Percentiles rank a stretch among this genome's conserved stretches.
Evolutionary conservation across 805 yeast species (phyloP).

Genomic region (Zygoascus flipseniorum): DNA sequence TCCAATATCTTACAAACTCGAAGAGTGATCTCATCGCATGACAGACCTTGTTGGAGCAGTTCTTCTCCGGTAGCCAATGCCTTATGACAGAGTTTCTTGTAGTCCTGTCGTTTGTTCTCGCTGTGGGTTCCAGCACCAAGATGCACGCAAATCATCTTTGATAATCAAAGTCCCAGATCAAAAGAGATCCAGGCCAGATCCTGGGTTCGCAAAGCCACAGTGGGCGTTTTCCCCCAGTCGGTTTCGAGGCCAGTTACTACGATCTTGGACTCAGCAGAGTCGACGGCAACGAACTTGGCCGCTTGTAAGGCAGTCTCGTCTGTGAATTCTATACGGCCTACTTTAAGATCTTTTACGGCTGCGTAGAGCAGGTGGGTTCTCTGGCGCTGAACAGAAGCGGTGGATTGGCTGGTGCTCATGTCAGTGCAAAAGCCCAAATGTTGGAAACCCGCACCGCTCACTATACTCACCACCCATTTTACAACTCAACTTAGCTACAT

Average conservation of each 20-base stretch:
- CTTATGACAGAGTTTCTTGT: conserved; percentile 11
- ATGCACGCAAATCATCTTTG: conserved; percentile 20
- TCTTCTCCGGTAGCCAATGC: conserved; percentile 18
- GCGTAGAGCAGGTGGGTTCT: conserved; percentile 11
- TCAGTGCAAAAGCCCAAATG: not conserved
- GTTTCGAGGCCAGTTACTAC: conserved; percentile 13
- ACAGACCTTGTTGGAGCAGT: conserved; percentile 12
- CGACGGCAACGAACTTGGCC: conserved; percentile 13
- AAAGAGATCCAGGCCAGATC: conserved; percentile 14
- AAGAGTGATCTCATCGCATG: conserved; percentile 18
- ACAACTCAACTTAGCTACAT: not conserved
- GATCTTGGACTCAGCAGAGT: conserved; percentile 16
- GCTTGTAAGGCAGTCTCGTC: conserved; percentile 9
- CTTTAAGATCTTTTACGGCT: not conserved
- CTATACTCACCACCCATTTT: not conserved
- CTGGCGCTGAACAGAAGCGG: conserved; percentile 10
- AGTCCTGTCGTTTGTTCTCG: conserved; percentile 4
- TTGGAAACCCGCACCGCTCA: not conserved
- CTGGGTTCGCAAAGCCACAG: conserved; percentile 11
- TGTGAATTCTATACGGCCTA: conserved; percentile 3
- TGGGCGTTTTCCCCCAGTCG: conserved; percentile 13
- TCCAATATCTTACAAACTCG: conserved; percentile 27
- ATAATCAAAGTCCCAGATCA: not conserved
- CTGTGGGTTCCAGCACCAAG: conserved; percentile 29
- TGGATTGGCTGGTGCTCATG: not conserved